Base-by-base conservation (phyloP, 2,329 filamentous ascomycete species). In the Phialocephala subalpina region DNA sequence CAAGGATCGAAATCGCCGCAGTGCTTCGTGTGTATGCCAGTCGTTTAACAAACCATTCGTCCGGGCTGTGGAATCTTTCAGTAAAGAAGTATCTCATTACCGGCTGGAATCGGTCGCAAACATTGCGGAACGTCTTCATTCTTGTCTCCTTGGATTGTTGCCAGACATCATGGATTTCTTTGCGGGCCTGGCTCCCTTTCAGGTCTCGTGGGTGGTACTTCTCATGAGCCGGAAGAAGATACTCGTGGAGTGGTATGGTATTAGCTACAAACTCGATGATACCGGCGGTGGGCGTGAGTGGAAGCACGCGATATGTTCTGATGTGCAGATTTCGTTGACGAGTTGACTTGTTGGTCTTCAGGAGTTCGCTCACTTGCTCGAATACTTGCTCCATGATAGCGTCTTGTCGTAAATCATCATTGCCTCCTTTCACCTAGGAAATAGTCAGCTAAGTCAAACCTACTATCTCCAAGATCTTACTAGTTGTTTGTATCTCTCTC, bases 311-410 rank as follows among this genome's bases (percentile, higher is more conserved):
- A 84, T 99, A 99, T 0, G 96, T 98, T 65, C 97, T 87, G 75
- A 99, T 97, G 9, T 91, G 92, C 12, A 99, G 84, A 69, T 92
- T 92, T 6, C 96, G 90, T 75, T 97, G 94, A 45, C 94, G 91
- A 2, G 96, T 97, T 14, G 90, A 87, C 63, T 93, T 90, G 77
- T 98, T 94, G 58, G 92, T 90, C 76, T 92, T 92, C 29, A 99
- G 83, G 25, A 99, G 87, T 60, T 92, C 92, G 65, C 94, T 98
- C 25, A 97, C 96, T 79, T 97, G 94, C 65, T 94, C 93, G 77
- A 99, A 99, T 1, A 99, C 96, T 79, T 99, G 96, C 79, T 99
- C 97, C 97, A 99, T 99, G 82, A 90, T 99, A 53, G 95, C 93
- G 75, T 99, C 96, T 81, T 99, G 96, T 9, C 97, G 92, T 14